Conservation (phyloP, 257 asterid species). For the Linaria vulgaris region DNA sequence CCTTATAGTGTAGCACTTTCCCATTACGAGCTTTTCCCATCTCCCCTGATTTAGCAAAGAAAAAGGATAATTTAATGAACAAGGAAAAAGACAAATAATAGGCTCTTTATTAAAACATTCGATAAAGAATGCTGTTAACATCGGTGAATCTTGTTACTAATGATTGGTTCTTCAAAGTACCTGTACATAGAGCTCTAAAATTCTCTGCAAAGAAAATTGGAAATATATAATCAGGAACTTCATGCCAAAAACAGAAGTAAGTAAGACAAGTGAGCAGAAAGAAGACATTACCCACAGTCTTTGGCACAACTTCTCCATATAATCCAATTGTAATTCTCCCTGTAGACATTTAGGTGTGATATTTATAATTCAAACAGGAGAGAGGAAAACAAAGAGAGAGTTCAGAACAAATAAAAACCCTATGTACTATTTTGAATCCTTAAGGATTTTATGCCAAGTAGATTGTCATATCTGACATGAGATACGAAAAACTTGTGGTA, state of each 20-base stretch:
- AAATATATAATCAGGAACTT: slow-evolving; percentile 24
- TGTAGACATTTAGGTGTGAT: slow-evolving; percentile 36
- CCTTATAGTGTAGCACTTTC: slow-evolving; percentile 76
- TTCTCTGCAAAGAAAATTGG: slow-evolving; percentile 63
- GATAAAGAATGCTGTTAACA: not conserved
- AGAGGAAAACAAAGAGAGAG: not conserved
- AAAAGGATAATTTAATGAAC: slow-evolving; percentile 11
- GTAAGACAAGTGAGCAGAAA: slow-evolving; percentile 21
- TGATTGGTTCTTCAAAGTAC: slow-evolving; percentile 42
- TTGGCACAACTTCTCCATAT: slow-evolving; percentile 88
- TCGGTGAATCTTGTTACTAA: no score
- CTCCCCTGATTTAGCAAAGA: slow-evolving; percentile 60
- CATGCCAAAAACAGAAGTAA: not conserved
- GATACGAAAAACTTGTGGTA: not conserved
- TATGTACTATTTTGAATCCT: not conserved
- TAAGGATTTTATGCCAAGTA: not conserved
- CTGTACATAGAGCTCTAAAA: slow-evolving; percentile 97
- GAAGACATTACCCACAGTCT: slow-evolving; percentile 71
- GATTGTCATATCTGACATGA: slow-evolving; percentile 10
- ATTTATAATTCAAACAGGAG: not conserved
- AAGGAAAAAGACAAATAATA: slow-evolving; percentile 16
- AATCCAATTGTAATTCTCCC: slow-evolving; percentile 91
- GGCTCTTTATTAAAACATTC: slow-evolving; percentile 6
- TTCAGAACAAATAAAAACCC: slow-evolving; percentile 3
- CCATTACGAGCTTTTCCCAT: slow-evolving; percentile 78